Evolutionary conservation across 2,329 filamentous ascomycete genomes (phyloP).

Genomic region (Cytospora paraplurivora): DNA sequence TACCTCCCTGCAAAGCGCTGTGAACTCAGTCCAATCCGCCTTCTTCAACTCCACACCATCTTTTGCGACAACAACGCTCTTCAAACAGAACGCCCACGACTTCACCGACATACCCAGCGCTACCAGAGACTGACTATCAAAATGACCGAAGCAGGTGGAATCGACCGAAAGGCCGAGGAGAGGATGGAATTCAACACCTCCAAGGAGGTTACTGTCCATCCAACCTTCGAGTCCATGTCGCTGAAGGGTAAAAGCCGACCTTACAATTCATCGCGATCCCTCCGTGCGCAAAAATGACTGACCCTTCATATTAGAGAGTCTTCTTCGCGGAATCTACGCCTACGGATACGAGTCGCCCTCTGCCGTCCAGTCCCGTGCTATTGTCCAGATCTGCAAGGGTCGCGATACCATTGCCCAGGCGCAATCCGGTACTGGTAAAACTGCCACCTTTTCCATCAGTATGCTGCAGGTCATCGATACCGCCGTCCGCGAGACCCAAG

Average conservation of each 20-base stretch:
- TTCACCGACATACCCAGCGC: neutral
- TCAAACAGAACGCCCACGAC: conserved; percentile 9
- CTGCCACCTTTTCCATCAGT: conserved; percentile 98
- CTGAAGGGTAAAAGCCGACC: conserved; percentile 67
- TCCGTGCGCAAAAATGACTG: conserved; percentile 16
- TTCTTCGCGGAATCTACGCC: conserved; percentile 95
- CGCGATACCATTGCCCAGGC: conserved; percentile 98
- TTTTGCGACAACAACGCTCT: conserved; percentile 1
- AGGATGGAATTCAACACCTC: conserved; percentile 98
- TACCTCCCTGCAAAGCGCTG: conserved; percentile 9
- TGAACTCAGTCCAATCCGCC: neutral
- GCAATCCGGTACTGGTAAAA: conserved; percentile 99
- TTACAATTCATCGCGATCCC: neutral
- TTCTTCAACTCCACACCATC: conserved; percentile 13
- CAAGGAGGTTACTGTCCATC: conserved; percentile 94
- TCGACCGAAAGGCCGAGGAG: conserved; percentile 93
- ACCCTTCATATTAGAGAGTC: conserved; percentile 62
- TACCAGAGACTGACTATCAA: conserved; percentile 38
- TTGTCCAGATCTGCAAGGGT: conserved; percentile 98
- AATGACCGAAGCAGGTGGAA: conserved; percentile 80
- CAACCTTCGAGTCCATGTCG: conserved; percentile 94
- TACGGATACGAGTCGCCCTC: conserved; percentile 99
- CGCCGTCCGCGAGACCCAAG: conserved; percentile 94
- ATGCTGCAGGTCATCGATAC: conserved; percentile 98
- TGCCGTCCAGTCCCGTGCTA: conserved; percentile 94